Conservation (phyloP, 139 green algal genomes). For the Auxenochlorella pyrenoidosa region DNA sequence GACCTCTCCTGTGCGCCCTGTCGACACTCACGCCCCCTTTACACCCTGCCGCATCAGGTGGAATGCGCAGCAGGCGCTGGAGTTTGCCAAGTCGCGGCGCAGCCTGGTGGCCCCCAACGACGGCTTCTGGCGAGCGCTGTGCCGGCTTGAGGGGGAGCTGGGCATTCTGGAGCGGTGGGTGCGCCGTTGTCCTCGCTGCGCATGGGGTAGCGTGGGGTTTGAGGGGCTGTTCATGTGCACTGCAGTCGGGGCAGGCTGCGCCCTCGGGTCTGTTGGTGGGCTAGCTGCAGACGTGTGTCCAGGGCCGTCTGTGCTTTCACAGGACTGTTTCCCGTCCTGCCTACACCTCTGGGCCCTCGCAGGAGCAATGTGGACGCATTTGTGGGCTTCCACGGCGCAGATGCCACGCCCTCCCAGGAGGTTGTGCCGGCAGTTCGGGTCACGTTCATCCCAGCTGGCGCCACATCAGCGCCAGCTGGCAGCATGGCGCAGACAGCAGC, state of each 20-base stretch:
- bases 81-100: slow-evolving; percentile 48
- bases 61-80: slow-evolving; percentile 44
- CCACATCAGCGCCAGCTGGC: slow-evolving; percentile 8
- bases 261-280: too few relatives aligned
- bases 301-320: too few relatives aligned
- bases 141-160: slow-evolving; percentile 73
- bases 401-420: slow-evolving; percentile 56
- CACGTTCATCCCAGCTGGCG: slow-evolving; percentile 34
- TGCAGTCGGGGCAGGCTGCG: too few relatives aligned
- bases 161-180: slow-evolving; percentile 71
- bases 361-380: slow-evolving; percentile 63
- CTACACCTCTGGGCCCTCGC: background rate
- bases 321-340: too few relatives aligned
- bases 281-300: too few relatives aligned
- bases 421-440: slow-evolving; percentile 57
- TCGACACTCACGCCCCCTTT: too few relatives aligned
- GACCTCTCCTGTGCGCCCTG: too few relatives aligned
- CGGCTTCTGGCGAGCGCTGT: slow-evolving; percentile 83
- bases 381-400: slow-evolving; percentile 52
- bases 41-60: too few relatives aligned
- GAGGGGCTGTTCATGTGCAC: too few relatives aligned
- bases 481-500: background rate
- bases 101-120: slow-evolving; percentile 77
- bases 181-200: background rate
- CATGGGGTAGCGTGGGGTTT: too few relatives aligned